Evolutionary conservation across 78 protist genomes (phyloP), one percentile per base, ranked within the genome.

Genomic region (Guillardia theta): DNA sequence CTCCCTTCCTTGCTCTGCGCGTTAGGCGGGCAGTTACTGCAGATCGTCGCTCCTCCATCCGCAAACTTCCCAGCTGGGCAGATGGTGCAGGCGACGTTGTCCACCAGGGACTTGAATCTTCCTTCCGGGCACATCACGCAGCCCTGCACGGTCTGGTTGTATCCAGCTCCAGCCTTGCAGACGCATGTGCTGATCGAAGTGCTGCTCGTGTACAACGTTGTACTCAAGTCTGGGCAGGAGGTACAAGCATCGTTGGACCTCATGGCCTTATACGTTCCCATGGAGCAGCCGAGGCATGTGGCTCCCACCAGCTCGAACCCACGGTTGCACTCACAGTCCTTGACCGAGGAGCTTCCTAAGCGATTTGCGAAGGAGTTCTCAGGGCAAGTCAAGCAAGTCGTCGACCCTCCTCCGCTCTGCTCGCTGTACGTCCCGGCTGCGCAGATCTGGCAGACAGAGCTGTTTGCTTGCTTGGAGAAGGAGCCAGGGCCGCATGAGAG

Each of bases 271-370:
- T 78, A 78, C 48, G 45, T 78, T 18, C 90, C 90, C n/a, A 50
- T n/a, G 41, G 47, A 30, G 90, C 90, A 78, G 12, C 37, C 90
- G 24, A n/a, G 37, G 33, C 90, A 78, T 36, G 45, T 18, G 37
- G 53, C 90, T 5, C 90, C 90, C 53, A 44, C 90, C 43, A 50
- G 90, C 33, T 48, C 90, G 90, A 12, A 43, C 4, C 90, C 90
- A 10, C 53, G 43, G 90, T 78, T 78, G 90, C 90, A 78, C 33
- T 10, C 3, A 50, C 90, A 78, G 36, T 36, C 83, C 33, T 24
- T 24, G 46, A 18, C 83, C 8, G 27, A 1, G 39, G 83, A 36
- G 9, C 45, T 12, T 36, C 83, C 41, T 6, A 36, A 22, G n/a
- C 36, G 46, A 0, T 22, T 15, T 4, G 83, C 9, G 41, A 33